Percentiles rank a stretch among this genome's conserved stretches.
phyloP scores from a whole-genome alignment of 1,284 basidiomycete species.

The Sanguinoderma infundibulare region DNA sequence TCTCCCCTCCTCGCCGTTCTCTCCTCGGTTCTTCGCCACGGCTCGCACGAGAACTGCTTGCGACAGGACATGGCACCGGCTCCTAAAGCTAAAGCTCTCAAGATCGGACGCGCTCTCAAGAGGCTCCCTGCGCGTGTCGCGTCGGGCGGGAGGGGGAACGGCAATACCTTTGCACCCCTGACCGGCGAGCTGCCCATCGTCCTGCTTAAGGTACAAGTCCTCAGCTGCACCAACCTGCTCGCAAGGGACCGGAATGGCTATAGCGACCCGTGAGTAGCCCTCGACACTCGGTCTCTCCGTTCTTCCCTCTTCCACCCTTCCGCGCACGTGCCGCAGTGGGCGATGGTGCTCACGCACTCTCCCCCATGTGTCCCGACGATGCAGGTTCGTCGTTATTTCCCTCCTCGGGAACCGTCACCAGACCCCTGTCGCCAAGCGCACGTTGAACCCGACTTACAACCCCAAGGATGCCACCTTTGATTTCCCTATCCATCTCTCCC shows the following conservation, averaged over 20 bases:
- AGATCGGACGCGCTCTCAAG: conserved; percentile 52
- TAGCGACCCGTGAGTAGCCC: conserved; percentile 80
- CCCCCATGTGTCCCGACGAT: neutral
- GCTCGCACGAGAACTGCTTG: neutral
- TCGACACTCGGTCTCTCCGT: neutral
- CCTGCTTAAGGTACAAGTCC: conserved; percentile 65
- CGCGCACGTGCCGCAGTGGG: neutral
- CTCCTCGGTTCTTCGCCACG: neutral
- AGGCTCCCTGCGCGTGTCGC: conserved; percentile 49
- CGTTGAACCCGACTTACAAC: conserved; percentile 76
- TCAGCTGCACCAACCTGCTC: conserved; percentile 63
- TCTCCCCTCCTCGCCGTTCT: neutral
- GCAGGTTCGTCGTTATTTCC: conserved; percentile 75
- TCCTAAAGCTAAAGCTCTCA: conserved; percentile 43
- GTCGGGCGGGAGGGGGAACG: conserved; percentile 39
- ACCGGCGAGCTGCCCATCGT: conserved; percentile 70
- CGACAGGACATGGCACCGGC: conserved; percentile 23
- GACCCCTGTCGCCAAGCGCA: conserved; percentile 83
- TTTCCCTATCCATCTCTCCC: conserved; percentile 79
- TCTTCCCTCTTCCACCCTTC: conserved; percentile 1
- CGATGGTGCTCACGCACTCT: neutral
- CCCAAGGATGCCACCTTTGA: conserved; percentile 85
- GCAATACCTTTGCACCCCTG: conserved; percentile 50
- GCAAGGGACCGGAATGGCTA: conserved; percentile 67
- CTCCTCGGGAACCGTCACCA: conserved; percentile 69